Base-by-base conservation (phyloP, 192 early-diverging fungal species). In the Podila epicladia region DNA sequence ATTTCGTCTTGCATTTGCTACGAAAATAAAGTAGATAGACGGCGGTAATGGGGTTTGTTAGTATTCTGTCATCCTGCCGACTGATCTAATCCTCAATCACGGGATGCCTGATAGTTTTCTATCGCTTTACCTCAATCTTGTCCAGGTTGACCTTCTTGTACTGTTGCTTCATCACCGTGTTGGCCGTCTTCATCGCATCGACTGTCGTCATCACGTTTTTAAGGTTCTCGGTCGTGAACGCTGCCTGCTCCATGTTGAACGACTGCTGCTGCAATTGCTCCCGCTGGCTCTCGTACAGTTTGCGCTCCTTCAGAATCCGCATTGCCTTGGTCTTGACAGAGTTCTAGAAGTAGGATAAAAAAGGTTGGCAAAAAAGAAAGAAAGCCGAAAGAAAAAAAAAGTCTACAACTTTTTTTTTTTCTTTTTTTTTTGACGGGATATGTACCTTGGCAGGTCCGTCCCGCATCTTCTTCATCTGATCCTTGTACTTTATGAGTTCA, bases 161-260 rank as follows among this genome's bases (percentile, higher is more conserved):
- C 82, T 98, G 96, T 78, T 91, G 90, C 84, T 98, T 97, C 91
- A 99, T 87, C 70, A 93, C 94, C 83, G 96, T 95, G 83, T 97
- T 99, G 13, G 97, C 94, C 9, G 87, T 83, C 83, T 98, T 89
- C 98, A 99, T 99, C 9, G 97, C 98, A 84, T 98, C 95, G 33
- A 98, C 89, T 9, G 97, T 98, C 9, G 93, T 89, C 89, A 97
- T 87, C n/a, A 98, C 98, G 84, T 97, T 98, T 70, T 95, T 95
- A 58, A 99, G 82, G 82, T 99, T 99, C 49, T 99, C 98, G 7
- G 94, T 97, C 11, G 96, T 94, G 69, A 94, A 89, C 58, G 86
- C 82, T 53, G 95, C 94, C 87, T 97, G 96, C 83, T 99, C 98
- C 98, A 99, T 99, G 86, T 98, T 99, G 78, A 97, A 99, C 35